Base-by-base conservation (phyloP, 2,329 filamentous ascomycete species). In the Neofusicoccum laricinum region DNA sequence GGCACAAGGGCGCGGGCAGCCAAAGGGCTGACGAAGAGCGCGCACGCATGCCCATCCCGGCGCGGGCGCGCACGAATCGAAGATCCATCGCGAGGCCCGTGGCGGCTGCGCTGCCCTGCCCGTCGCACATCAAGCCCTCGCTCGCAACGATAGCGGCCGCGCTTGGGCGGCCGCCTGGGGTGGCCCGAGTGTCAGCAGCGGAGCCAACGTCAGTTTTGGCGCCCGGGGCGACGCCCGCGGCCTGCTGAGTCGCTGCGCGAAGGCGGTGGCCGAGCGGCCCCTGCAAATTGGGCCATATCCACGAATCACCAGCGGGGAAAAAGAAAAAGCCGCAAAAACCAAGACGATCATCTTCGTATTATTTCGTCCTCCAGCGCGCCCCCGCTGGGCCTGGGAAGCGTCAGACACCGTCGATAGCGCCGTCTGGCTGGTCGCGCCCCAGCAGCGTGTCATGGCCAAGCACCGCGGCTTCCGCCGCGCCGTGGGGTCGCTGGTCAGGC, bases 311-410 rank as follows among this genome's bases (percentile, higher is more conserved):
- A 38, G 53, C 41, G 41, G 53, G 8, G 51, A 64, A 64, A 59
- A 64, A 59, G 51, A 64, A 64, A 59, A 59, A 49, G 63, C 63
- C 63, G 41, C 63, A 59, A 59, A 59, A 61, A 64, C 49, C 49
- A 64, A 50, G 41, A 48, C 34, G 45, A 49, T 59, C 63, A 49
- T 36, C 34, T 61, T 64, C 63, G 63, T 64, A 61, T 64, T 59
- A 53, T 61, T 46, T 63, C 61, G 19, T 45, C 50, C 41, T 41
- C n/a, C 49, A 32, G 40, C 41, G 46, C 58, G 45, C 57, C 19
- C 57, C 41, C 34, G 36, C 4, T 30, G 50, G 50, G 46, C 55
- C 40, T 59, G 55, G 55, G 55, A 59, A 36, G 55, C 55, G 55
- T 59, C 34, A 59, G 53, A 58, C 53, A 58, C 53, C 53, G 53